Evolutionary conservation across 768 basidiomycete species (phyloP), one percentile per base, ranked within the genome.

Genomic region (Boletales sp.): DNA sequence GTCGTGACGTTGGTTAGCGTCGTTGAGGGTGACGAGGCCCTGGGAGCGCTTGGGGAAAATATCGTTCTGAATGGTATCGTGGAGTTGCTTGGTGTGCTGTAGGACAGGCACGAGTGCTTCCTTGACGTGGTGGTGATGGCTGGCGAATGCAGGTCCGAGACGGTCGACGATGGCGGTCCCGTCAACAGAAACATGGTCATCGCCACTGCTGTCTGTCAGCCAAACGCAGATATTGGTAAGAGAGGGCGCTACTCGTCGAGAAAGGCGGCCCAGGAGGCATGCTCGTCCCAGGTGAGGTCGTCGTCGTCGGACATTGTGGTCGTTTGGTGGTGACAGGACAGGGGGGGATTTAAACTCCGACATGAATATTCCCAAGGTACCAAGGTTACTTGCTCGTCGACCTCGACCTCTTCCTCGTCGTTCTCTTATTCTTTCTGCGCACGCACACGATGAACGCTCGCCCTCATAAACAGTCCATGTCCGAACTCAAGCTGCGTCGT

Each of bases 381-480:
- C 40, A 6, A 34, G 11, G 40, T 7, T 27, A 5, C 24, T 27
- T 27, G 24, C 37, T 31, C 36, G 29, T 58, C 38, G 18, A 40
- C 29, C 10, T 27, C 40, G 14, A 40, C 46, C 8, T 24, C 29
- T 32, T 37, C 37, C n/a, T 45, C 29, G 10, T 49, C 21, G 45
- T 51, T 40, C 39, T 48, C 17, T 19, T 31, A 45, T 41, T 36
- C 12, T 44, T 50, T 18, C 24, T 58, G 39, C 48, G 51, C 52
- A 34, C 38, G 8, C 36, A 42, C 60, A 61, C 57, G 34, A 88
- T 88, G 87, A 87, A 83, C 68, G 74, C 81, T 49, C 82, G 87
- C 60, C 84, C 85, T 21, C 86, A 86, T 68, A 88, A 88, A 80
- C 93, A 94, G 80, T 90, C 91, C 62, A 95, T 97, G 92, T 90